phyloP scores from a whole-genome alignment of 371 early-diverging fungal species.

The Mycotypha africana region DNA sequence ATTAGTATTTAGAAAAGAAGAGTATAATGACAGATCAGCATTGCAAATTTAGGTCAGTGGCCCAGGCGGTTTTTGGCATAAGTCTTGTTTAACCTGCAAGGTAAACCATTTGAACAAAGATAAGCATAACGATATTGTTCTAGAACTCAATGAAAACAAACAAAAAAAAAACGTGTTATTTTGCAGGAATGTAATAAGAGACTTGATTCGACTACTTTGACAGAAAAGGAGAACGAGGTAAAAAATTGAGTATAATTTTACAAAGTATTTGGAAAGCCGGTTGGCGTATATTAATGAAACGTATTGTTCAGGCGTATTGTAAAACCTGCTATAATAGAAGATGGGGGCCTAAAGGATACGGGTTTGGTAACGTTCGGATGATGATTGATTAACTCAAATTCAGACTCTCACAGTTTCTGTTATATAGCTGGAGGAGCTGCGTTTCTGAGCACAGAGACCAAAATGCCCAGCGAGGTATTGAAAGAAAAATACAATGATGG shows the following conservation, averaged over 20 bases:
- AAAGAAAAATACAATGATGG: conserved; percentile 12
- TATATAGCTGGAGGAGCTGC: conserved; percentile 40
- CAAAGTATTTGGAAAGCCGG: not conserved
- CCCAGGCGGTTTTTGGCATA: conserved; percentile 41
- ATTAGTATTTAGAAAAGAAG: too few species aligned
- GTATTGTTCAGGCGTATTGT: conserved; percentile 34
- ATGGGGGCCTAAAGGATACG: conserved; percentile 53
- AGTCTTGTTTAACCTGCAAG: conserved; percentile 38
- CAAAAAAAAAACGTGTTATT: too few species aligned
- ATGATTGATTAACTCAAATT: not conserved
- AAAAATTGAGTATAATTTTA: not conserved
- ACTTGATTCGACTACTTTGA: conserved; percentile 38
- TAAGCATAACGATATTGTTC: too few species aligned
- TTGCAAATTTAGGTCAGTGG: conserved; percentile 21
- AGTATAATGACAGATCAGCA: too few species aligned
- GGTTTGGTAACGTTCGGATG: conserved; percentile 28
- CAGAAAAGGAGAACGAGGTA: conserved; percentile 41
- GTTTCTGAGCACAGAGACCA: conserved; percentile 42
- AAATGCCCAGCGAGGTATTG: conserved; percentile 37
- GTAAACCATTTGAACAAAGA: too few species aligned
- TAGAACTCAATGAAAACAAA: too few species aligned
- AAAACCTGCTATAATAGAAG: conserved; percentile 40
- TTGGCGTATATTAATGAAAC: not conserved
- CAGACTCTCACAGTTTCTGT: not conserved
- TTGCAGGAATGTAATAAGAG: conserved; percentile 43